These are phyloP conservation scores for Alternaria sp. DNA, from an alignment of 2,329 filamentous ascomycete genomes.

Conservation along the genomic window DNA sequence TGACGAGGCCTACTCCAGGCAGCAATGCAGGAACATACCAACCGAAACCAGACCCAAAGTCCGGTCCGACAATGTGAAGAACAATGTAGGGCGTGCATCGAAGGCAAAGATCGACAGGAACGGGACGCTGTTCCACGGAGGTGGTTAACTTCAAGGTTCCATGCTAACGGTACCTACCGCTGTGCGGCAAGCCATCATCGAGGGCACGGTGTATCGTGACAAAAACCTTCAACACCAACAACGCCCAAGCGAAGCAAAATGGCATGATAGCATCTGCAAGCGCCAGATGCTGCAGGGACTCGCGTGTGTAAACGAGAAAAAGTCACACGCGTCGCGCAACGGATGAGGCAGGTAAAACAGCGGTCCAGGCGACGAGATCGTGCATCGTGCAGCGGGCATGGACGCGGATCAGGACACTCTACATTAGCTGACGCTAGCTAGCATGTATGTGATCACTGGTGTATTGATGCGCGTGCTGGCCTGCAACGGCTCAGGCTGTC, in stretches of 20 bases:
- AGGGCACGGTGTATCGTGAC: background rate
- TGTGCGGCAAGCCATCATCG: background rate
- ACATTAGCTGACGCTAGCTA: background rate
- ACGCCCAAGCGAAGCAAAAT: background rate
- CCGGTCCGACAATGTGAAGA: background rate
- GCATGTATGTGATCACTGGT: background rate
- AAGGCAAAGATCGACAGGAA: constrained; percentile 2
- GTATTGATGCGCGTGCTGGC: background rate
- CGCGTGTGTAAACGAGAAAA: background rate
- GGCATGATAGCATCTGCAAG: background rate
- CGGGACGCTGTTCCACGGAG: background rate
- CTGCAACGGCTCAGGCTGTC: constrained; percentile 12
- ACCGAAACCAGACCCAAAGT: background rate
- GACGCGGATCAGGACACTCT: background rate
- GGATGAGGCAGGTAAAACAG: constrained; percentile 5
- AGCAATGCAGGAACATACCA: background rate
- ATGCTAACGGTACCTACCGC: background rate
- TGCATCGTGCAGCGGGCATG: constrained; percentile 2
- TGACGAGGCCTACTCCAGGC: background rate
- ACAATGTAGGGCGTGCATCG: background rate
- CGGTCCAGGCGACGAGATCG: constrained; percentile 1
- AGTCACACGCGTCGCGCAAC: background rate
- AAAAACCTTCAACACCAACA: background rate
- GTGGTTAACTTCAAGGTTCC: background rate
- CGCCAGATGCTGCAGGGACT: background rate